These are phyloP conservation scores for Populus deltoides DNA, from an alignment of 345 rosid species.

Conservation along the genomic window DNA sequence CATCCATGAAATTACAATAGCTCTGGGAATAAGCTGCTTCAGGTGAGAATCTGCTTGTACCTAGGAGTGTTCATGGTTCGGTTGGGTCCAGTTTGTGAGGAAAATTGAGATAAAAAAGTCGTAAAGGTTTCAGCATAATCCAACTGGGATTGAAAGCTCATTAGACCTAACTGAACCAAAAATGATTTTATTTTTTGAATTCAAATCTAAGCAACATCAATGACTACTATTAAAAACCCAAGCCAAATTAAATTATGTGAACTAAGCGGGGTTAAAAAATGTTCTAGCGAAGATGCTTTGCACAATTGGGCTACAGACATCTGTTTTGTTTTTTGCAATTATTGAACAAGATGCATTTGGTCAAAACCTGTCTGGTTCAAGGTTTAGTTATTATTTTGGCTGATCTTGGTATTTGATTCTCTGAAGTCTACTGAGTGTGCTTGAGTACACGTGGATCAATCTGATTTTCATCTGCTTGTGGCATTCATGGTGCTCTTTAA, in stretches of 20 bases:
- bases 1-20: conserved; percentile 83
- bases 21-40: conserved; percentile 97
- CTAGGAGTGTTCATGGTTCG: background rate
- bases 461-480: background rate
- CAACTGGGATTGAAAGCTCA: background rate
- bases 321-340: background rate
- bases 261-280: background rate
- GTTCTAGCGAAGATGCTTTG: background rate
- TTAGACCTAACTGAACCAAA: background rate
- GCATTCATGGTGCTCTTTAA: background rate
- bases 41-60: conserved; percentile 45
- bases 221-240: background rate
- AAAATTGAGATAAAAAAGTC: background rate
- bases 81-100: background rate
- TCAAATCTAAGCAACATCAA: background rate
- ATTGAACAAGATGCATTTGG: no score
- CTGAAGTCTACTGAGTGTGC: background rate
- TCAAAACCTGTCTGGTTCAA: background rate
- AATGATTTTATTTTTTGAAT: background rate
- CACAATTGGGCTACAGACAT: background rate
- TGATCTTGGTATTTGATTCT: background rate
- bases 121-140: background rate
- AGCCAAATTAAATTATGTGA: background rate
- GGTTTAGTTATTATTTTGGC: background rate
- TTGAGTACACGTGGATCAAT: background rate